Percentiles rank a stretch among this genome's conserved stretches.
Evolutionary conservation across 1,284 basidiomycete species (phyloP).

Genomic region (Microbotryomycetes sp.): DNA sequence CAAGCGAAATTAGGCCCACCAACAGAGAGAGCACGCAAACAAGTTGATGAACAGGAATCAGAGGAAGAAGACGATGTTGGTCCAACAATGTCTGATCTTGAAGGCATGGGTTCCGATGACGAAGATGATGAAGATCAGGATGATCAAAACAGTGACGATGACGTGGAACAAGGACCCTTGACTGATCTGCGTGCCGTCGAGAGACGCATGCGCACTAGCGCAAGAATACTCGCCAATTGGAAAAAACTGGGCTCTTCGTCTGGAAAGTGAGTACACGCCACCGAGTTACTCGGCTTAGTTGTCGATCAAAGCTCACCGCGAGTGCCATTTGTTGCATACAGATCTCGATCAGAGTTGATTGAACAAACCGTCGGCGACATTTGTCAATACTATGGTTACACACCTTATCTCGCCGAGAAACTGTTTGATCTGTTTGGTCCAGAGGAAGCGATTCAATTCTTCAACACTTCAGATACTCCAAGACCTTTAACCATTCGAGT

Average conservation of each 20-base stretch:
- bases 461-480: constrained; percentile 94
- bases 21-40: constrained; percentile 13
- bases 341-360: constrained; percentile 80
- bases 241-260: constrained; percentile 59
- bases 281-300: neutral
- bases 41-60: constrained; percentile 28
- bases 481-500: constrained; percentile 97
- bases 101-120: constrained; percentile 23
- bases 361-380: constrained; percentile 84
- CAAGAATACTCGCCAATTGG: constrained; percentile 68
- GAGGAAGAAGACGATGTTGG: constrained; percentile 31
- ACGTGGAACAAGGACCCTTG: constrained; percentile 68
- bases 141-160: constrained; percentile 57
- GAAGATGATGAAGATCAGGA: constrained; percentile 50
- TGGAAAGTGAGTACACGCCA: constrained; percentile 59
- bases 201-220: constrained; percentile 79
- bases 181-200: constrained; percentile 75
- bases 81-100: neutral
- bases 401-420: constrained; percentile 89
- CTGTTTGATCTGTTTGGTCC: constrained; percentile 90
- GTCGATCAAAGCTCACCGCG: neutral
- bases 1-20: constrained; percentile 16
- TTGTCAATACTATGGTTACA: constrained; percentile 94
- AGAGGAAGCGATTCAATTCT: constrained; percentile 95
- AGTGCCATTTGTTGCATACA: constrained; percentile 42